Conservation (phyloP, 1,139 yeast species). For the Sugiyamaella japonica region DNA sequence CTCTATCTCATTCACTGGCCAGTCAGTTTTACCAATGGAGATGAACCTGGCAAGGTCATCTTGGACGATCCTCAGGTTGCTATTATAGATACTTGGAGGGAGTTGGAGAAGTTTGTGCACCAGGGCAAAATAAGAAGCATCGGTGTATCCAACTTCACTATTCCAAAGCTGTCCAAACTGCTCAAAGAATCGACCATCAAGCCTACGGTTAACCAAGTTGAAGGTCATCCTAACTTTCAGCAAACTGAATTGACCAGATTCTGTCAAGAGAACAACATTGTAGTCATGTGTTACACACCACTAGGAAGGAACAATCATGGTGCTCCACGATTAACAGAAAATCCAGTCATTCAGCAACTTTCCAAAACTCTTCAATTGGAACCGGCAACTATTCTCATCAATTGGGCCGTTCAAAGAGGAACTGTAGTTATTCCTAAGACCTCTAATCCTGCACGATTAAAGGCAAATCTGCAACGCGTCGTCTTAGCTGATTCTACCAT, state of each 20-base stretch:
- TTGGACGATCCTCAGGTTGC: conserved; percentile 64
- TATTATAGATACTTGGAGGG: conserved; percentile 74
- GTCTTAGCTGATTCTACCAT: conserved; percentile 32
- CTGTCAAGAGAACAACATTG: conserved; percentile 60
- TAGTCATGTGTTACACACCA: conserved; percentile 78
- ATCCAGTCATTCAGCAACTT: conserved; percentile 49
- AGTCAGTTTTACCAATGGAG: conserved; percentile 62
- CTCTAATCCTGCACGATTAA: conserved; percentile 55
- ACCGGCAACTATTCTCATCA: conserved; percentile 62
- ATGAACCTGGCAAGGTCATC: conserved; percentile 43
- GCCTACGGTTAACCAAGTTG: conserved; percentile 85
- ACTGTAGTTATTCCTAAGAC: conserved; percentile 74
- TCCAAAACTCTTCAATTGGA: conserved; percentile 55
- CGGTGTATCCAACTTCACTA: conserved; percentile 83
- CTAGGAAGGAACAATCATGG: conserved; percentile 54
- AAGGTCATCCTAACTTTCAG: conserved; percentile 88
- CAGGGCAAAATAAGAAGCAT: conserved; percentile 65
- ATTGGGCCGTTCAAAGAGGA: conserved; percentile 72
- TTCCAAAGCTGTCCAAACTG: conserved; percentile 71
- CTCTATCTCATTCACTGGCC: conserved; percentile 68
- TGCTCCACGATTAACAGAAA: conserved; percentile 54
- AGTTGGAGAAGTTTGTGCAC: conserved; percentile 59
- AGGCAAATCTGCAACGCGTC: conserved; percentile 46
- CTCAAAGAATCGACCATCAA: conserved; percentile 66
- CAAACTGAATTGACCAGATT: conserved; percentile 67